Evolutionary conservation across 2,329 filamentous ascomycete genomes (phyloP), one percentile per base, ranked within the genome.

Genomic region (Colletotrichum agaves): DNA sequence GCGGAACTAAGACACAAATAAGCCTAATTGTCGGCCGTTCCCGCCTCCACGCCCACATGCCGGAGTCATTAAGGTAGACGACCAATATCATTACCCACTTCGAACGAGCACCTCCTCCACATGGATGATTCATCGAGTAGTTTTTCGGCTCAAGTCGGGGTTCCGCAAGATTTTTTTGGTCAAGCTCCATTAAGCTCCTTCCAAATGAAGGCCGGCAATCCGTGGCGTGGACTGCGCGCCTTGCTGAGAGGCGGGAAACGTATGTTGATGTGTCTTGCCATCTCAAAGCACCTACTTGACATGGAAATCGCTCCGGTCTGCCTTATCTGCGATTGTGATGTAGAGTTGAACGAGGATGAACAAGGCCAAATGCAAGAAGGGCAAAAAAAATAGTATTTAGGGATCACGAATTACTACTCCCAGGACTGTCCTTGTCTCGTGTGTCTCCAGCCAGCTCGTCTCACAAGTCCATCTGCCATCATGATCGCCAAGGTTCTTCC

Each of bases 401-500:
- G 23, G 5, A 21, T n/a, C 21, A 15, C 1, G 4, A 43, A 6
- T 35, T 3, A n/a, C 10, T 17, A 4, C n/a, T 35, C 31, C 13
- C 39, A 11, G 15, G 7, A 10, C 1, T 5, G 0, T 52, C n/a
- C 39, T 3, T 67, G 12, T 13, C 50, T 15, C 23, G 17, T 17
- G 17, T 17, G 19, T 59, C 46, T 53, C 2, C 64, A 65, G 35
- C 19, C 46, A 56, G 3, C 27, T 37, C 17, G 6, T 35, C 33
- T n/a, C 7, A 7, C 13, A 56, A 59, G 47, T 55, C 46, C 27
- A 17, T 31, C 33, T 10, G 12, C 31, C 61, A 60, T n/a, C 27
- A 68, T 68, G 65, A 39, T 68, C 57, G 65, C 55, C 65, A 68
- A 60, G 52, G 53, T 35, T 23, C 65, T 68, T 17, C 41, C 65